Percentiles rank a stretch among this genome's conserved stretches.
Evolutionary conservation across 2,329 filamentous ascomycete species (phyloP).

Genomic region (Cercospora berteroae): DNA sequence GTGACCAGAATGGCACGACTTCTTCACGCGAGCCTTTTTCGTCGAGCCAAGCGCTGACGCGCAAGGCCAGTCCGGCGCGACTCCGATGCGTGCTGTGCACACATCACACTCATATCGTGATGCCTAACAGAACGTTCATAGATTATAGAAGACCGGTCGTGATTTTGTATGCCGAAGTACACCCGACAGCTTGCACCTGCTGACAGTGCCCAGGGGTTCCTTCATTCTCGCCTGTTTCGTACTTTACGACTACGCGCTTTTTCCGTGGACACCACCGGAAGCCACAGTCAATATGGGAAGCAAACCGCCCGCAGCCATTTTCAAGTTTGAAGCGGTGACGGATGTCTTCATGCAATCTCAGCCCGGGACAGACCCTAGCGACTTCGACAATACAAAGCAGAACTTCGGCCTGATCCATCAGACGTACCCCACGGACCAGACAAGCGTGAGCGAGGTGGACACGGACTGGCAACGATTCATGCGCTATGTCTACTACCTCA

Average conservation of each 20-base stretch:
- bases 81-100: not conserved
- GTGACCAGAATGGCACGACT: slow-evolving; percentile 1
- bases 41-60: not conserved
- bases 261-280: not conserved
- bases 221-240: not conserved
- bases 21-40: not conserved
- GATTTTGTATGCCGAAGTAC: not conserved
- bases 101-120: not conserved
- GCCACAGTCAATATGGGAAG: slow-evolving; percentile 18
- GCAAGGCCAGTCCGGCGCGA: not conserved
- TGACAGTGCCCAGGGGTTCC: not conserved
- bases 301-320: slow-evolving; percentile 6
- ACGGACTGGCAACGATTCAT: slow-evolving; percentile 66
- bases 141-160: slow-evolving; percentile 4
- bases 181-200: not conserved
- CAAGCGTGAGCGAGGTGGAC: slow-evolving; percentile 33
- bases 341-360: slow-evolving; percentile 55
- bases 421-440: slow-evolving; percentile 38
- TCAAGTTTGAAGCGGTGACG: slow-evolving; percentile 39
- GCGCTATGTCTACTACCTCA: slow-evolving; percentile 57
- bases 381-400: slow-evolving; percentile 48
- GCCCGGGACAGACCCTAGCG: slow-evolving; percentile 45
- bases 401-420: slow-evolving; percentile 52
- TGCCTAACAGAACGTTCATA: not conserved
- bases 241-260: not conserved